These are phyloP conservation scores for Thalia dealbata DNA, from an alignment of 176 grass and related monocot genomes.

Conservation along the genomic window DNA sequence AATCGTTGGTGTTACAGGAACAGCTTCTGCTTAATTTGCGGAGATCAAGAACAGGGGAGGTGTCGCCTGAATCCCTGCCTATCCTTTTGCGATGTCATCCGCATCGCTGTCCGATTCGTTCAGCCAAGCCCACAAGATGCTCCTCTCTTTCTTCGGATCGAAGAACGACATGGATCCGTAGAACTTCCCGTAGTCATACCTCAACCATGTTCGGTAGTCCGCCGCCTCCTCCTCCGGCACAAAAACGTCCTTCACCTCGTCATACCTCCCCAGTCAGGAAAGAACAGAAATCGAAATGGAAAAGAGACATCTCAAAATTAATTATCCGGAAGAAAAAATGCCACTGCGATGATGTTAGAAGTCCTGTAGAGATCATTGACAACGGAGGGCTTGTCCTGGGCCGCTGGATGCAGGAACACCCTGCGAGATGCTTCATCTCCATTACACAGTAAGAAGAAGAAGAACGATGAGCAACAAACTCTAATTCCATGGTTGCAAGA, in stretches of 20 bases:
- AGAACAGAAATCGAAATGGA: constrained; percentile 19
- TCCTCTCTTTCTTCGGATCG: constrained; percentile 42
- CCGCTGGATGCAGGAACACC: no score
- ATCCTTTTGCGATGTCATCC: constrained; percentile 39
- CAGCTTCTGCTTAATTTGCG: not conserved
- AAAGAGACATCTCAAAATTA: no score
- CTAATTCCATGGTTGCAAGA: no score
- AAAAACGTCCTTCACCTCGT: constrained; percentile 39
- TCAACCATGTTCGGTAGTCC: constrained; percentile 39
- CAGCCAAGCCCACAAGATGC: constrained; percentile 60
- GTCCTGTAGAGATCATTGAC: no score
- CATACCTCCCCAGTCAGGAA: constrained; percentile 56
- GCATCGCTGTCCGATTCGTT: constrained; percentile 50
- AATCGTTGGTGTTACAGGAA: not conserved
- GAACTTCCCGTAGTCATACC: constrained; percentile 44
- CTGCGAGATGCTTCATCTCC: no score
- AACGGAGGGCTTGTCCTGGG: no score
- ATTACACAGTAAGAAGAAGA: no score
- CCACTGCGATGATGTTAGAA: no score
- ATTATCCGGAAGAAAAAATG: no score
- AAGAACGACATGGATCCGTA: constrained; percentile 50
- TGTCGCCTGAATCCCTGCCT: constrained; percentile 63
- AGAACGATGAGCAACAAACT: no score
- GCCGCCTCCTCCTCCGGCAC: constrained; percentile 27
- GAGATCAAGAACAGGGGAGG: constrained; percentile 1